A percentile compares a stretch with the other conserved stretches of the same genome.
These are phyloP conservation scores for Kwoniella europaea DNA, from an alignment of 768 basidiomycete species.

Conservation along the genomic window DNA sequence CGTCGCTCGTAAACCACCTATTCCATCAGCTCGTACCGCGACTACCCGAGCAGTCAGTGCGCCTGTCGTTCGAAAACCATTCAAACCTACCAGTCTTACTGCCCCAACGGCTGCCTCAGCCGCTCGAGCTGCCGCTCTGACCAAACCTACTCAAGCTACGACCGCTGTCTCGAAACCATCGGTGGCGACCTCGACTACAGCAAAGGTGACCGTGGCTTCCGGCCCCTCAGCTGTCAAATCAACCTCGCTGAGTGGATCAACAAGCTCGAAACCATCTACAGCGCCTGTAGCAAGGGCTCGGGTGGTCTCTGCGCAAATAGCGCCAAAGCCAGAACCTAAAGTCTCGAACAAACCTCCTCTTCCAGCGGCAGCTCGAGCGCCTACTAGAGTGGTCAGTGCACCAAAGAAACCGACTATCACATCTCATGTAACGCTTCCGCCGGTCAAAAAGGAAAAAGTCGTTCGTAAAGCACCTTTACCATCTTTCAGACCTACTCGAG, in stretches of 20 bases:
- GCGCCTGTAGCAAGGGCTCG: slow-evolving; percentile 4
- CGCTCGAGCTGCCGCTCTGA: neutral
- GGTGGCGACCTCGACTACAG: slow-evolving; percentile 17
- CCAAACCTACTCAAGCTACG: slow-evolving; percentile 6
- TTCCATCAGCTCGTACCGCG: slow-evolving; percentile 21
- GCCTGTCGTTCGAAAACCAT: slow-evolving; percentile 28
- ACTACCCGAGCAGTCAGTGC: slow-evolving; percentile 15
- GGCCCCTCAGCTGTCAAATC: neutral
- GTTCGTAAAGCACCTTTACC: slow-evolving; percentile 45
- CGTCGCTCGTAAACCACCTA: slow-evolving; percentile 22
- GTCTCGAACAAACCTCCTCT: slow-evolving; percentile 11
- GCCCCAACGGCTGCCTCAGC: slow-evolving; percentile 21
- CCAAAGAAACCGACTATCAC: slow-evolving; percentile 17
- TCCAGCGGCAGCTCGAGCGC: slow-evolving; percentile 9
- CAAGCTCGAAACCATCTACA: slow-evolving; percentile 2
- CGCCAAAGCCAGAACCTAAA: slow-evolving; percentile 16
- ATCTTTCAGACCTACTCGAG: slow-evolving; percentile 33
- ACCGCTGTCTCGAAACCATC: slow-evolving; percentile 20
- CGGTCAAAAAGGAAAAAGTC: slow-evolving; percentile 43
- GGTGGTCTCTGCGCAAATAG: slow-evolving; percentile 22
- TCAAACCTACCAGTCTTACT: slow-evolving; percentile 36
- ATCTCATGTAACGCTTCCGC: slow-evolving; percentile 28
- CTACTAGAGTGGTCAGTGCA: slow-evolving; percentile 19
- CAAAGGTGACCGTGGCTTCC: slow-evolving; percentile 4
- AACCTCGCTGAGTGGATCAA: neutral